Evolutionary conservation across 495 filamentous ascomycete genomes (phyloP).

Genomic region (Podospora tetraspora): DNA sequence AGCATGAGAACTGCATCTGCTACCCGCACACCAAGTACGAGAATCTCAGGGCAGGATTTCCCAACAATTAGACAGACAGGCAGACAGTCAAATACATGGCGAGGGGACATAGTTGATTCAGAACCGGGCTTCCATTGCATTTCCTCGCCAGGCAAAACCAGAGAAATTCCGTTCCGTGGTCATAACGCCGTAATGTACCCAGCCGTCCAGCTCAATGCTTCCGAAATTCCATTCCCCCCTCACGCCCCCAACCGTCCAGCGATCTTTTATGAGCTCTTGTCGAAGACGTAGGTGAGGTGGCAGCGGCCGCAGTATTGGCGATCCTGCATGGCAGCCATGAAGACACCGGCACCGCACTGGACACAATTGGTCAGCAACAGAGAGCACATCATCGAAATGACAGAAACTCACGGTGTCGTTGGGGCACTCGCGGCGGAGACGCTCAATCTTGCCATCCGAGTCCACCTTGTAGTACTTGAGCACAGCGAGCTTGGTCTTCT

Average conservation of each 20-base stretch:
- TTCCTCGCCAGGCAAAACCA: conserved; percentile 33
- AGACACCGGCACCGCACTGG: conserved; percentile 97
- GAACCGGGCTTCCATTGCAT: conserved; percentile 29
- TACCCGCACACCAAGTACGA: conserved; percentile 78
- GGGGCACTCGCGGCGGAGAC: conserved; percentile 95
- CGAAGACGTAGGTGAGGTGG: conserved; percentile 99
- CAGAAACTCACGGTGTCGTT: conserved; percentile 68
- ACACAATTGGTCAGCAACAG: conserved; percentile 24
- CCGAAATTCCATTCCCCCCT: conserved; percentile 8
- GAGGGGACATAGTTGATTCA: conserved; percentile 1
- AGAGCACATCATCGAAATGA: neutral
- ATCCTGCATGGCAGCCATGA: conserved; percentile 99
- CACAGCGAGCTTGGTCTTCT: conserved; percentile 98
- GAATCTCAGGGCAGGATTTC: conserved; percentile 61
- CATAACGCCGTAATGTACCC: conserved; percentile 33
- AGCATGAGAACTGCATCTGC: conserved; percentile 58
- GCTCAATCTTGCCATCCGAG: conserved; percentile 99
- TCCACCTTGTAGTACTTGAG: conserved; percentile 99
- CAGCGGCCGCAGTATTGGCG: conserved; percentile 99
- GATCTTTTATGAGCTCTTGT: conserved; percentile 51
- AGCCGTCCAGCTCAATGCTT: conserved; percentile 28
- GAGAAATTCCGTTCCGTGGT: conserved; percentile 31
- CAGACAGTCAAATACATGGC: neutral
- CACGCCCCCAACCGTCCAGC: conserved; percentile 13
- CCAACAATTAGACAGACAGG: conserved; percentile 29